Conservation (phyloP, 2,329 filamentous ascomycete genomes). For the Incumbomyces delicatus region DNA sequence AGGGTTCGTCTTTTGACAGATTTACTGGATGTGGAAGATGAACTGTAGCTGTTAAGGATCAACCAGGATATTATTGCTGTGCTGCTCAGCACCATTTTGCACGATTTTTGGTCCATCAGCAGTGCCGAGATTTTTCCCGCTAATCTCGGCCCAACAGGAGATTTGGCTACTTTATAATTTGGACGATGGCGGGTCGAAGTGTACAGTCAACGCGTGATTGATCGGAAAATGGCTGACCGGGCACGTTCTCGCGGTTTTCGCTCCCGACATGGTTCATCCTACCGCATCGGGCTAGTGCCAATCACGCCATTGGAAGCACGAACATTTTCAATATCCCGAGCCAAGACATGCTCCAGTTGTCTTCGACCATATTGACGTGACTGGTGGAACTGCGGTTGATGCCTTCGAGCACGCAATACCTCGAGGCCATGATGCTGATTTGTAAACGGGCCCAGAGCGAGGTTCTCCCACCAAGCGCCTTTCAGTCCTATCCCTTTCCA, state of each 20-base stretch:
- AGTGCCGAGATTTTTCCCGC: no score
- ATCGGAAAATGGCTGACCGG: no score
- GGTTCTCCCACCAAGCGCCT: background rate
- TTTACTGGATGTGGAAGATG: no score
- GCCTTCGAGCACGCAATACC: conserved; percentile 6
- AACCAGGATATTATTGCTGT: no score
- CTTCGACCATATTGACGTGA: conserved; percentile 4
- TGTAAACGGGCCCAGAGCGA: conserved; percentile 2
- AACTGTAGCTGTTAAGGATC: no score
- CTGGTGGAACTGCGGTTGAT: background rate
- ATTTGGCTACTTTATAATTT: no score
- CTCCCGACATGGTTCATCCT: background rate
- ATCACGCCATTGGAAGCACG: background rate
- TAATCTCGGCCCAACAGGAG: no score
- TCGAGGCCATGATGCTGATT: conserved; percentile 6
- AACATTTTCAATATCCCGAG: background rate
- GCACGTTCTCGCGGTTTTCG: no score
- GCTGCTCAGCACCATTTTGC: no score
- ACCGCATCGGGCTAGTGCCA: background rate
- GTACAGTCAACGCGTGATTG: no score
- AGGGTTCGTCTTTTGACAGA: background rate
- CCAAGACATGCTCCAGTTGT: conserved; percentile 1
- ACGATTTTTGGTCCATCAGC: no score
- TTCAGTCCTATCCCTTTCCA: background rate
- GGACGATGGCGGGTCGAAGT: no score